phyloP scores from a whole-genome alignment of 2,329 filamentous ascomycete species.

The Pseudocercospora musae region DNA sequence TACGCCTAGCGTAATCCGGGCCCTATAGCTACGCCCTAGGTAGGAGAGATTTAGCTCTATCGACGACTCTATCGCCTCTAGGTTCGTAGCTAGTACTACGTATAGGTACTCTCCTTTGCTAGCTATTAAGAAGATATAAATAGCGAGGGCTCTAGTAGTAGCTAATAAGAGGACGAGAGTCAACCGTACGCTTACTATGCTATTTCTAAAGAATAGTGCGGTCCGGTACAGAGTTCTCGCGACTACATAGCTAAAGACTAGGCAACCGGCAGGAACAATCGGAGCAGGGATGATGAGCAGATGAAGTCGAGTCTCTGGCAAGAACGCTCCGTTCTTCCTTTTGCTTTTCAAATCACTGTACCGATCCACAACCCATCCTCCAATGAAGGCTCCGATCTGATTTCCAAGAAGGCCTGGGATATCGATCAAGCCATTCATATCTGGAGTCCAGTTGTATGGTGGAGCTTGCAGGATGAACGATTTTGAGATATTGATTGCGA shows the following conservation, averaged over 20 bases:
- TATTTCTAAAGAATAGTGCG: constrained; percentile 47
- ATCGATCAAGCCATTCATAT: constrained; percentile 41
- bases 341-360: constrained; percentile 44
- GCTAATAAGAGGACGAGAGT: no score
- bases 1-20: no score
- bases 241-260: constrained; percentile 48
- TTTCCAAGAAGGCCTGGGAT: constrained; percentile 45
- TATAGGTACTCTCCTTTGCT: no score
- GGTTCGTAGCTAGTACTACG: no score
- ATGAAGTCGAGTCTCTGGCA: constrained; percentile 46
- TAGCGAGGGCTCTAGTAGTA: no score
- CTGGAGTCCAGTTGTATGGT: constrained; percentile 38
- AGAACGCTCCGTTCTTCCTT: constrained; percentile 43
- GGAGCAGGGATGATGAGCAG: constrained; percentile 42
- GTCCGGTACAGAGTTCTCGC: constrained; percentile 43
- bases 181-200: constrained; percentile 45
- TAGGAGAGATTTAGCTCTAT: no score
- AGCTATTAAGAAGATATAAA: no score
- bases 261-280: constrained; percentile 43
- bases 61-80: no score
- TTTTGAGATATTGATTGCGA: constrained; percentile 41
- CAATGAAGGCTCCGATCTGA: constrained; percentile 41
- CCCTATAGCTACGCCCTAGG: no score
- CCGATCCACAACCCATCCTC: constrained; percentile 44
- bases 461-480: constrained; percentile 41